Evolutionary conservation across 305 asterid genomes (phyloP).

Genomic region (Ajuga reptans): DNA sequence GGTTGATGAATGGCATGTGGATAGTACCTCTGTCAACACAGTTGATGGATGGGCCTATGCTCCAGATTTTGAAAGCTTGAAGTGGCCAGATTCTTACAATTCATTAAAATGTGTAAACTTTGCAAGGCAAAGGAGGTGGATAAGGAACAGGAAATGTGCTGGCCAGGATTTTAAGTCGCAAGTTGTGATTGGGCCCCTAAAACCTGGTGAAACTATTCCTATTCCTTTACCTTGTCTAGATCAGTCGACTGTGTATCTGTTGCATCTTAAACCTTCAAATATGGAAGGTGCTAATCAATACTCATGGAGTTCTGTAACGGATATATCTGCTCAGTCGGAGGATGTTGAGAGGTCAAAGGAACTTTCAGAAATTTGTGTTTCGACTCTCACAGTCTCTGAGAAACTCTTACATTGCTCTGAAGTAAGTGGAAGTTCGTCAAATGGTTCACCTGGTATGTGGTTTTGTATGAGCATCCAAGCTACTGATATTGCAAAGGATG

Average conservation of each 20-base stretch:
- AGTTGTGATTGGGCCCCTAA: constrained; percentile 55
- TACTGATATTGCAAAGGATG: constrained; percentile 69
- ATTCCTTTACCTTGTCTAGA: constrained; percentile 73
- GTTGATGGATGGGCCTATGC: constrained; percentile 95
- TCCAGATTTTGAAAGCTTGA: constrained; percentile 53
- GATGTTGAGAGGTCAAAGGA: constrained; percentile 39
- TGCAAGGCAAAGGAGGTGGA: constrained; percentile 86
- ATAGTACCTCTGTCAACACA: constrained; percentile 45
- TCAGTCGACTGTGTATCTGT: constrained; percentile 43
- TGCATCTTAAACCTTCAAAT: constrained; percentile 63
- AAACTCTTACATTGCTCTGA: constrained; percentile 59
- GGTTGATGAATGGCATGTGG: constrained; percentile 84
- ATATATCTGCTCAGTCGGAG: constrained; percentile 37
- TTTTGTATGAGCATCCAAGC: constrained; percentile 76
- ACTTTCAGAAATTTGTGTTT: constrained; percentile 51
- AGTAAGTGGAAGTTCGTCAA: constrained; percentile 62
- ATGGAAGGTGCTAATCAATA: constrained; percentile 39
- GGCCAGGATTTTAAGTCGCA: constrained; percentile 35
- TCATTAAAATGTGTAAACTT: constrained; percentile 46
- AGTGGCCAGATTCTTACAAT: constrained; percentile 73
- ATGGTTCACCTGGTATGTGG: constrained; percentile 58
- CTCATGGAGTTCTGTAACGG: constrained; percentile 77
- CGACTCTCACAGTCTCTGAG: constrained; percentile 57
- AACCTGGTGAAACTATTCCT: constrained; percentile 64
- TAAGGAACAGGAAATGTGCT: constrained; percentile 50